Conservation (phyloP, 805 yeast species). For the Soucietia sequanensis region DNA sequence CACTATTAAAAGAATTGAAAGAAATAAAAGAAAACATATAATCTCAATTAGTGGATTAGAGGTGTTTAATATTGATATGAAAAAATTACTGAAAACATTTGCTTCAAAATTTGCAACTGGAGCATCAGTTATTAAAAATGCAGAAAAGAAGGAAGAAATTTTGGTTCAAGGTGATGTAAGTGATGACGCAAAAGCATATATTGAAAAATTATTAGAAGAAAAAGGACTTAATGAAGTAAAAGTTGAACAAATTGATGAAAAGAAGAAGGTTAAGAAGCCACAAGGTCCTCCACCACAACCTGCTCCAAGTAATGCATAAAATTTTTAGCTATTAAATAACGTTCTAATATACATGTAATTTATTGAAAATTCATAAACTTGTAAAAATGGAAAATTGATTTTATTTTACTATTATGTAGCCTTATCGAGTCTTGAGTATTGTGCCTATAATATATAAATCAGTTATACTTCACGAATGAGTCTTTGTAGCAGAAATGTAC, state of each 20-base stretch:
- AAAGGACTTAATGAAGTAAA: conserved; percentile 82
- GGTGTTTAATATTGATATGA: conserved; percentile 83
- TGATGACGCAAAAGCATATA: conserved; percentile 81
- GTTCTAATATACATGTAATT: too few species aligned
- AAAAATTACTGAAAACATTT: conserved; percentile 86
- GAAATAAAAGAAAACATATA: conserved; percentile 86
- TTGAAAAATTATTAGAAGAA: conserved; percentile 68
- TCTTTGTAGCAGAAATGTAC: too few species aligned
- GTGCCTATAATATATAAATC: too few species aligned
- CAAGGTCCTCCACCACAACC: conserved; percentile 8
- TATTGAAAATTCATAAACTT: too few species aligned
- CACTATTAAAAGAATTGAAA: conserved; percentile 78
- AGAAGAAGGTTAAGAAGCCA: conserved; percentile 65
- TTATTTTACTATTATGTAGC: too few species aligned
- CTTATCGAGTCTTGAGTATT: too few species aligned
- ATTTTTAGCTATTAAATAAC: too few species aligned
- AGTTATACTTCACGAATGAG: too few species aligned
- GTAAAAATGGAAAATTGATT: too few species aligned
- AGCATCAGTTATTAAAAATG: conserved; percentile 85
- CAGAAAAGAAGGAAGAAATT: conserved; percentile 89
- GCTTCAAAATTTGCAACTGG: conserved; percentile 96
- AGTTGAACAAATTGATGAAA: conserved; percentile 80
- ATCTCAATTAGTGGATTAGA: conserved; percentile 86
- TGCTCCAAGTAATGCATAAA: conserved; percentile 1
- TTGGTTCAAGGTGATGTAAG: conserved; percentile 94